Evolutionary conservation across 2,329 filamentous ascomycete genomes (phyloP).

Genomic region (Alternaria arborescens): DNA sequence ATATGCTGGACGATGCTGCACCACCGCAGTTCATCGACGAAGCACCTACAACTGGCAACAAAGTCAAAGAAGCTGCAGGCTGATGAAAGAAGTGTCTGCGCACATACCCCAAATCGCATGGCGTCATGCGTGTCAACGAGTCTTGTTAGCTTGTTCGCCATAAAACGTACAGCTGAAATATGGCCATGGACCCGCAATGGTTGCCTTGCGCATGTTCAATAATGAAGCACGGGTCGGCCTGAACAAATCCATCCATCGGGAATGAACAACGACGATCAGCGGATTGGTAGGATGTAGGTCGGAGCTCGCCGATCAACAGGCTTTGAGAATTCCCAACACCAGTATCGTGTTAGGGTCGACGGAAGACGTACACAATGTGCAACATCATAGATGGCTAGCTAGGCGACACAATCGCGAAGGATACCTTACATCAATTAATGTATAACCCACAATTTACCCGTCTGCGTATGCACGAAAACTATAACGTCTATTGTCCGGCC

Average conservation of each 20-base stretch:
- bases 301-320: neutral
- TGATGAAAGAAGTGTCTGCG: constrained; percentile 31
- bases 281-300: neutral
- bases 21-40: constrained; percentile 92
- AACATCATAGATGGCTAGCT: neutral
- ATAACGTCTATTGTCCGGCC: too few relatives aligned
- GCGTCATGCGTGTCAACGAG: neutral
- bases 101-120: neutral
- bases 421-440: neutral
- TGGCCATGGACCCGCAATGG: neutral
- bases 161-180: neutral
- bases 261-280: neutral
- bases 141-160: neutral
- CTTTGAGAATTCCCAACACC: neutral
- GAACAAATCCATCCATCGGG: neutral
- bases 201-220: neutral
- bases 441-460: neutral
- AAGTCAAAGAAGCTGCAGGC: constrained; percentile 83
- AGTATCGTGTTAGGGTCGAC: neutral
- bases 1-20: constrained; percentile 85
- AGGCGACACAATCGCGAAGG: neutral
- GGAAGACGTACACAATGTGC: neutral
- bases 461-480: neutral
- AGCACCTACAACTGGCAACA: constrained; percentile 70
- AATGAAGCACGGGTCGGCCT: too few relatives aligned